A percentile compares a stretch with the other conserved stretches of the same genome.
These are phyloP conservation scores for Phragmites australis DNA, from an alignment of 176 grass and related monocot genomes.

Conservation along the genomic window DNA sequence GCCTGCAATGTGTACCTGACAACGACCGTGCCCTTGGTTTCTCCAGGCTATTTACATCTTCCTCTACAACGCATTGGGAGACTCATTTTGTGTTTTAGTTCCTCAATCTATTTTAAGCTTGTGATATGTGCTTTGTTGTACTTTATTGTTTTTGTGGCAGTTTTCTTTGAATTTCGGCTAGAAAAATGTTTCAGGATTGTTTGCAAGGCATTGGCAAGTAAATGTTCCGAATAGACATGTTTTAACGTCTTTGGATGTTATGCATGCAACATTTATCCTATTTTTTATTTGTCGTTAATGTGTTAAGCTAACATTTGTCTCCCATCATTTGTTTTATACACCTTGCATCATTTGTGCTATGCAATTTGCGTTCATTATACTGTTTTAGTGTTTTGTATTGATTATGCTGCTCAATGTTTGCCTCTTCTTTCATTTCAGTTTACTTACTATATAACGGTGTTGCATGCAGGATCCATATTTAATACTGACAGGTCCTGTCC, in stretches of 20 bases:
- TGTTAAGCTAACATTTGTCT: neutral
- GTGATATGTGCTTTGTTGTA: neutral
- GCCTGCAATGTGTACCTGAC: neutral
- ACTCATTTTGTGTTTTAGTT: neutral
- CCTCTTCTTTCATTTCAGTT: conserved; percentile 5
- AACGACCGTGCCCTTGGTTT: neutral
- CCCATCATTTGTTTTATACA: neutral
- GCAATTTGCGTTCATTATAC: neutral
- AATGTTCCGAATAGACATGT: neutral
- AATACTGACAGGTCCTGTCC: conserved; percentile 1
- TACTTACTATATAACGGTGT: neutral
- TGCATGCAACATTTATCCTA: neutral
- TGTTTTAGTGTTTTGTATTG: neutral
- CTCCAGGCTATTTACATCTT: neutral
- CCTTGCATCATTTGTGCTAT: neutral
- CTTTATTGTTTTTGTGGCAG: neutral
- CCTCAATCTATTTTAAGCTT: neutral
- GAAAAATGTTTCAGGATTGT: neutral
- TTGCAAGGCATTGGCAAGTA: neutral
- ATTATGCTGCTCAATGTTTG: conserved; percentile 16
- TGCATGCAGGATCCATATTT: conserved; percentile 27
- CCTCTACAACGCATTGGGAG: neutral
- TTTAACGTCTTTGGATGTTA: neutral
- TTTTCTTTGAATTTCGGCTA: neutral
- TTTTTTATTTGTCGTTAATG: no score